phyloP scores from a whole-genome alignment of 805 yeast genomes.

The Kregervanrija delftensis region DNA sequence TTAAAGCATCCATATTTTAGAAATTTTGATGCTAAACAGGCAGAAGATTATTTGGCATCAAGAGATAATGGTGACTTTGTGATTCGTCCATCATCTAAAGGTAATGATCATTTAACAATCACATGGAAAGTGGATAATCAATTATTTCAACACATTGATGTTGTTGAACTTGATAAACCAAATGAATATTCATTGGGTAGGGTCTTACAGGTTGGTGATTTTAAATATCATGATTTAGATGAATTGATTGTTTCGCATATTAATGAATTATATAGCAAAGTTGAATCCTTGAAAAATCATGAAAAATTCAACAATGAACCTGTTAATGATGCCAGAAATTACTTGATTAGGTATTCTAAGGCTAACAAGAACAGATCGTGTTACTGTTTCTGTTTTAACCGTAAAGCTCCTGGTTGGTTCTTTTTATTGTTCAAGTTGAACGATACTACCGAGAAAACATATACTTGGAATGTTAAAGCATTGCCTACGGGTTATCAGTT shows the following conservation, averaged over 20 bases:
- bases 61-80: slow-evolving; percentile 87
- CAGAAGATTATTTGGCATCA: slow-evolving; percentile 89
- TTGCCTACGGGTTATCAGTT: slow-evolving; percentile 80
- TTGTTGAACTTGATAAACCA: slow-evolving; percentile 65
- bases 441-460: slow-evolving; percentile 52
- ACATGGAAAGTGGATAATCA: slow-evolving; percentile 96
- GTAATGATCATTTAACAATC: slow-evolving; percentile 79
- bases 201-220: slow-evolving; percentile 54
- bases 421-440: slow-evolving; percentile 78
- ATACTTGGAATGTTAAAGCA: slow-evolving; percentile 88
- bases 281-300: slow-evolving; percentile 75
- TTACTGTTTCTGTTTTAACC: slow-evolving; percentile 86
- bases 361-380: slow-evolving; percentile 89
- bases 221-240: slow-evolving; percentile 79
- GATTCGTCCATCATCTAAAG: slow-evolving; percentile 89
- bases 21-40: slow-evolving; percentile 76
- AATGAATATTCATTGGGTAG: slow-evolving; percentile 58
- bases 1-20: slow-evolving; percentile 89
- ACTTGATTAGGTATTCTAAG: slow-evolving; percentile 82
- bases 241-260: slow-evolving; percentile 85
- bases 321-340: slow-evolving; percentile 70
- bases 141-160: slow-evolving; percentile 85
- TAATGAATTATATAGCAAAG: slow-evolving; percentile 73
- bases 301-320: slow-evolving; percentile 87
- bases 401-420: slow-evolving; percentile 92